Conservation (phyloP, 768 basidiomycete genomes). For the Lepiota subincarnata region DNA sequence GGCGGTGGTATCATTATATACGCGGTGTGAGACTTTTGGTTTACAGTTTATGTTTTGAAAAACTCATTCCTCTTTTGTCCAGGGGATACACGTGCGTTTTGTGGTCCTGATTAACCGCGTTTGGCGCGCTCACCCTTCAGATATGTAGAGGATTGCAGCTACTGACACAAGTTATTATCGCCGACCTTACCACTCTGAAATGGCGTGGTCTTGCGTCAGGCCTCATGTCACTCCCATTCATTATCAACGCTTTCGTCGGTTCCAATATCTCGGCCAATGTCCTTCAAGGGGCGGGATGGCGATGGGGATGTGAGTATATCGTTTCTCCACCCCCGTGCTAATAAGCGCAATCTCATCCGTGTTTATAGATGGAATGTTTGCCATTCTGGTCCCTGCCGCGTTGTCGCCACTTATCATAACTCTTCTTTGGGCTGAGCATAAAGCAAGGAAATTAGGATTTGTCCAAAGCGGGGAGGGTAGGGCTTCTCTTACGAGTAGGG, state of each 20-base stretch:
- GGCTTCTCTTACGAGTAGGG: constrained; percentile 16
- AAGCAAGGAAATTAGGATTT: constrained; percentile 36
- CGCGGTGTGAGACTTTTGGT: constrained; percentile 37
- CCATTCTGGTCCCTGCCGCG: constrained; percentile 47
- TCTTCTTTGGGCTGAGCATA: constrained; percentile 51
- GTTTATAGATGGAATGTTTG: constrained; percentile 47
- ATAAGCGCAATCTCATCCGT: neutral
- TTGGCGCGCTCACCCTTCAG: neutral
- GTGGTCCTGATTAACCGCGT: too few species aligned
- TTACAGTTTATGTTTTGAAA: constrained; percentile 18
- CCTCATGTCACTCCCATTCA: constrained; percentile 26
- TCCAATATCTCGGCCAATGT: constrained; percentile 53
- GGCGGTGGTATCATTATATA: constrained; percentile 57
- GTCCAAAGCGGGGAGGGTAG: constrained; percentile 9
- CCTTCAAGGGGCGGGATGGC: constrained; percentile 44
- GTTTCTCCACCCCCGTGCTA: neutral
- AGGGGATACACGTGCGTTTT: constrained; percentile 57
- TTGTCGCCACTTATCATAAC: constrained; percentile 50
- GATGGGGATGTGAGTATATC: constrained; percentile 60
- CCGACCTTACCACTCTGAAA: constrained; percentile 54
- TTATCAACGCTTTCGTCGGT: constrained; percentile 65
- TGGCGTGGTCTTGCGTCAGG: constrained; percentile 51
- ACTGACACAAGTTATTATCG: constrained; percentile 60
- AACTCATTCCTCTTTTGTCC: constrained; percentile 15
- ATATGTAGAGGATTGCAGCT: constrained; percentile 52